phyloP scores from a whole-genome alignment of 1,139 yeast species.

The Zygosaccharomyces pseudobailii region DNA sequence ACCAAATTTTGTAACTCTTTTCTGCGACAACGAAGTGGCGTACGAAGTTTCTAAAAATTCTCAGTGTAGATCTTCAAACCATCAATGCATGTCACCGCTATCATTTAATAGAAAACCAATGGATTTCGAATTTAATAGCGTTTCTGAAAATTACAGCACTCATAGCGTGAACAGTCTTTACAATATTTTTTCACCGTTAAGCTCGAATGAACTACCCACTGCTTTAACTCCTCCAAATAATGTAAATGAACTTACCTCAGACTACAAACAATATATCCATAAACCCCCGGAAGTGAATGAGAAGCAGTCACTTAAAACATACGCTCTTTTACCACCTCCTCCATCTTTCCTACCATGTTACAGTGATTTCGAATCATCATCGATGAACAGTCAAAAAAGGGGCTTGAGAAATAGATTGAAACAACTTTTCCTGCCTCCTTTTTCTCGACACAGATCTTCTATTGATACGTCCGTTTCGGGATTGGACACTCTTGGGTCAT shows the following conservation, averaged over 20 bases:
- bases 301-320: neutral
- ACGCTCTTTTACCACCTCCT: conserved; percentile 9
- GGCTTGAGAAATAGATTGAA: conserved; percentile 6
- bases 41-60: neutral
- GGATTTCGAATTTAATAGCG: neutral
- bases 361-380: conserved; percentile 6
- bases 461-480: neutral
- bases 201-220: conserved; percentile 8
- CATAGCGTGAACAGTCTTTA: conserved; percentile 2
- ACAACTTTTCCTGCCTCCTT: neutral
- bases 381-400: conserved; percentile 1
- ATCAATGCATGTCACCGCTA: neutral
- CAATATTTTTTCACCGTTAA: conserved; percentile 11
- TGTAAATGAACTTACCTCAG: neutral
- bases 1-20: conserved; percentile 12
- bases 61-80: neutral
- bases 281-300: neutral
- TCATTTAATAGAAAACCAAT: neutral
- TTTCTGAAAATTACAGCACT: neutral
- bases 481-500: conserved; percentile 9
- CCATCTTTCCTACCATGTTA: conserved; percentile 9
- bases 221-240: conserved; percentile 11
- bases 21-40: conserved; percentile 3
- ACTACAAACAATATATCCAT: neutral
- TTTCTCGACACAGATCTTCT: neutral